These are phyloP conservation scores for Friedmanniomyces simplex DNA, from an alignment of 495 filamentous ascomycete genomes.

Conservation along the genomic window DNA sequence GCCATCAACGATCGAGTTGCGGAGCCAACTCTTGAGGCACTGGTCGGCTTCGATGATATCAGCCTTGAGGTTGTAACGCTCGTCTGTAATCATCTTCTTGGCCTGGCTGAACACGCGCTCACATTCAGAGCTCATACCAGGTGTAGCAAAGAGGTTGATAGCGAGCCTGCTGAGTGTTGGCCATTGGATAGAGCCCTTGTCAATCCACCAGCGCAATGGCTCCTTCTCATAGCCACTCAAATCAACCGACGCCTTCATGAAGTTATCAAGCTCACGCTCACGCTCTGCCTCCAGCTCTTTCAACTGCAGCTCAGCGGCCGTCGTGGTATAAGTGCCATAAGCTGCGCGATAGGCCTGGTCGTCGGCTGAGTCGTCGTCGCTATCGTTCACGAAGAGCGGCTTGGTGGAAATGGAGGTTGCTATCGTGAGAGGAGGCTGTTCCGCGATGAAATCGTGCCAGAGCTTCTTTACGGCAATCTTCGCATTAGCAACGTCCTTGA, in stretches of 20 bases:
- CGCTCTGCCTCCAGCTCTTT: neutral
- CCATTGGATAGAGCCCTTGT: slow-evolving; percentile 5
- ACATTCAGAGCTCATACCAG: slow-evolving; percentile 11
- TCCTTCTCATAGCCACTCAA: neutral
- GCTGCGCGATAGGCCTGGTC: neutral
- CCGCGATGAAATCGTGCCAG: neutral
- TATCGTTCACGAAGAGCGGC: neutral
- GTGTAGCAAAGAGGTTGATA: slow-evolving; percentile 4
- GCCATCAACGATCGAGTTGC: neutral
- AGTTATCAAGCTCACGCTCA: neutral
- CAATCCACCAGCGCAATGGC: neutral
- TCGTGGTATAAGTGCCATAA: neutral
- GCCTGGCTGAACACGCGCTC: slow-evolving; percentile 9
- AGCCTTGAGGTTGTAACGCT: neutral
- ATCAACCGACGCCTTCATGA: neutral
- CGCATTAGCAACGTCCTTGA: neutral
- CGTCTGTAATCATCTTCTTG: slow-evolving; percentile 6
- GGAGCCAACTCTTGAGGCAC: slow-evolving; percentile 9
- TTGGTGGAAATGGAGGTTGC: neutral
- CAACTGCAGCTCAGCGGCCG: neutral
- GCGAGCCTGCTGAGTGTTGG: slow-evolving; percentile 3
- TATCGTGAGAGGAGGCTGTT: neutral
- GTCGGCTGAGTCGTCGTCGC: neutral
- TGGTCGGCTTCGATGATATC: neutral
- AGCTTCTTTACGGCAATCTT: neutral